Conservation (phyloP, 306 rosid genomes). For the Dryas drummondii region DNA sequence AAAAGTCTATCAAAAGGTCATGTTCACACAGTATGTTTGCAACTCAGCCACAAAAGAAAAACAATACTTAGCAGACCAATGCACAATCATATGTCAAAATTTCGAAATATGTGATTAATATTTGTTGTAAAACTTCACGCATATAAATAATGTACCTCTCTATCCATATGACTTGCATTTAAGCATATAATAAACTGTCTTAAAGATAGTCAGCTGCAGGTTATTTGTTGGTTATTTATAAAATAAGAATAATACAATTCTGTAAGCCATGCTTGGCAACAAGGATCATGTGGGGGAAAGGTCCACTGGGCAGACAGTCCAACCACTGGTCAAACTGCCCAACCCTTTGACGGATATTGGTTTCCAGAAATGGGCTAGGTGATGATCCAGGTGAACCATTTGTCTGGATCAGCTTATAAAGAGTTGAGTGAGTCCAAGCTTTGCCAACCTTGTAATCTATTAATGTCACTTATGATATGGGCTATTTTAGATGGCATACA, state of each 20-base stretch:
- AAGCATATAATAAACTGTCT: background rate
- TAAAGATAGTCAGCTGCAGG: background rate
- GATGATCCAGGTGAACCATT: conserved; percentile 8
- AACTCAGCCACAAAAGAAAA: background rate
- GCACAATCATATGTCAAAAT: background rate
- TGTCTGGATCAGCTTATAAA: background rate
- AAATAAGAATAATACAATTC: background rate
- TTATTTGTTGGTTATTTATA: background rate
- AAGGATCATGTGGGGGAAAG: background rate
- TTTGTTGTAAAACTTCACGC: background rate
- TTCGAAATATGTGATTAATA: background rate
- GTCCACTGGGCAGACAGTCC: background rate
- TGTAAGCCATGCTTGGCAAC: background rate
- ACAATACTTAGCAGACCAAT: background rate
- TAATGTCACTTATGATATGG: conserved; percentile 5
- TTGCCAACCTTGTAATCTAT: background rate
- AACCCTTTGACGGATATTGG: background rate
- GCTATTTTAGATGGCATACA: conserved; percentile 9
- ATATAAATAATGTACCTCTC: background rate
- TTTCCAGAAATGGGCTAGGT: conserved; percentile 10
- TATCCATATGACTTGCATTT: background rate
- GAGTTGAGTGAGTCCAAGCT: background rate
- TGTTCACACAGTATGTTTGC: background rate
- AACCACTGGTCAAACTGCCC: background rate
- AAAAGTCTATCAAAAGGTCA: background rate